Base-by-base conservation (phyloP, 108 stramenopile species). In the Asterionellopsis glacialis region DNA sequence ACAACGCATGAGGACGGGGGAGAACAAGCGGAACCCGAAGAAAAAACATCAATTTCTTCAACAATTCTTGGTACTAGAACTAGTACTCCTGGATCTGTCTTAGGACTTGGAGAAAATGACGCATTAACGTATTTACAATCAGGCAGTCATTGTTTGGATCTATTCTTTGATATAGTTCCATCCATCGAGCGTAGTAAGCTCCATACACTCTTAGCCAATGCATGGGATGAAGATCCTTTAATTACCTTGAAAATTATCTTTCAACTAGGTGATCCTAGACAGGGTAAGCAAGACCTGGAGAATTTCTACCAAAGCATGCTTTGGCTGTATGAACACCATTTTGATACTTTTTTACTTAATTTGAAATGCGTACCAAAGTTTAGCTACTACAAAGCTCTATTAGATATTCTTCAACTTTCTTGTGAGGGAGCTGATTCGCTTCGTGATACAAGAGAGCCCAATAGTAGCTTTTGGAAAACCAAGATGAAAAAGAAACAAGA, bases 241-340 rank as follows among this genome's bases (percentile, higher is more conserved):
- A 23, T 53, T 2, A 53, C 52, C 12, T 24, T 53, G 52, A 18
- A 53, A 53, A 26, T 53, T 23, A 53, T 53, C 1, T 18, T 53
- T 53, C 52, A 53, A 53, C 27, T 53, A 26, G 52, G 52, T 23
- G 52, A 53, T 53, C 52, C 52, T 23, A 7, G 52, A 15, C 1
- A 18, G 1, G 52, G 52, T 5, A 53, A 53, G 19, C 15, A 18
- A 14, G 52, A 53, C 7, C 52, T 23, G 12, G 1, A 1, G 3
- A 53, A 53, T 26, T 53, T 53, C 4, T 53, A 53, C 27, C 21
- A 23, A 24, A 26, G 25, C 16, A 15, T 53, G 21, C 22, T 26
- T 18, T 53, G 52, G 52, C 7, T 53, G 52, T 53, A 53, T 26
- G 21, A 53, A 23, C 24, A 18, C 4, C 16, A 18, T 18, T 9